Evolutionary conservation across 306 rosid species (phyloP), one percentile per base, ranked within the genome.

Genomic region (Alnus rubra): DNA sequence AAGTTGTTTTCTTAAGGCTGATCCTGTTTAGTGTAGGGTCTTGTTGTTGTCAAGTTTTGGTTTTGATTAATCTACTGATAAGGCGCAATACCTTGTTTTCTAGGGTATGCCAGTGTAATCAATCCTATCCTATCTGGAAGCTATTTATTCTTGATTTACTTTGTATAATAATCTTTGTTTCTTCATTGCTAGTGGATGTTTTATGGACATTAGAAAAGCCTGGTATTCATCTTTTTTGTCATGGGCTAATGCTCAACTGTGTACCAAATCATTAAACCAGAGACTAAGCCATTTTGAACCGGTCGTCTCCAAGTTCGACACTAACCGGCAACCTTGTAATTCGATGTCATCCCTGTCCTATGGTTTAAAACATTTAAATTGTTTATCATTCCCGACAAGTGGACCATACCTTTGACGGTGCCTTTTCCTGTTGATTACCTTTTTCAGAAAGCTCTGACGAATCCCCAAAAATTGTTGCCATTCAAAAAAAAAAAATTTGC

Each of bases 1-100:
- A 63, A 31, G 63, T 82, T 71, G 79, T 77, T 84, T 77, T 80
- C 67, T 19, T 31, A 12, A 80, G 77, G 70, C 44, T 42, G 39
- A 18, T 45, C n/a, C 23, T 77, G 83, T 76, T 77, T 58, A 73
- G 80, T 68, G 33, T 42, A 1, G 51, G 12, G 11, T 63, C 18
- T 31, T 63, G 5, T 39, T 18, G 31, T 68, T 39, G 10, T 68
- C 51, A 42, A 18, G 72, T 42, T 68, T 68, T 42, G 72, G 13
- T 19, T 18, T 30, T 67, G 50, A 64, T 67, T 42, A n/a, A 42
- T 68, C 9, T 44, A 39, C 50, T 9, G 51, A 68, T 33, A 33
- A 44, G 0, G 51, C 18, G 51, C 72, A 15, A 42, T 39, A 28
- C 11, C 35, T n/a, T n/a, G n/a, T n/a, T 28, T 23, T 23, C 12